These are phyloP conservation scores for Neoboletus subvelutipes DNA, from an alignment of 768 basidiomycete genomes.

Conservation along the genomic window DNA sequence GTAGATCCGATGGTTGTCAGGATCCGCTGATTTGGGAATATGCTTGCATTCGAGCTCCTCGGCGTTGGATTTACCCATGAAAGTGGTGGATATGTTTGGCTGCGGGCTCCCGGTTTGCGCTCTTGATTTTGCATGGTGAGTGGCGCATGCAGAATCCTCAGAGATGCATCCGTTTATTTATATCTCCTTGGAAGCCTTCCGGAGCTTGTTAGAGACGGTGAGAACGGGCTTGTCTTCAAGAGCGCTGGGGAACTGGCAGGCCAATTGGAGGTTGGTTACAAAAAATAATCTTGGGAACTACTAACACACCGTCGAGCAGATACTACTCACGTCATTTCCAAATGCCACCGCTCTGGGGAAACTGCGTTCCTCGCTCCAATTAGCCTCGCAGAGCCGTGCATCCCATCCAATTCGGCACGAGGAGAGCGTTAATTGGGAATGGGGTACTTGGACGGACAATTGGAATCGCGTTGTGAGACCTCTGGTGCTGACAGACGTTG, in stretches of 20 bases:
- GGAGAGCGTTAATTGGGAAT: conserved; percentile 44
- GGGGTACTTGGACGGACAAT: conserved; percentile 84
- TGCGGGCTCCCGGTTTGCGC: conserved; percentile 94
- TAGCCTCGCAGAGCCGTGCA: conserved; percentile 29
- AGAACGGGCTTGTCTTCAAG: conserved; percentile 82
- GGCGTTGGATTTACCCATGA: conserved; percentile 94
- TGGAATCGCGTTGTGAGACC: conserved; percentile 73
- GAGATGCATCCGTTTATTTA: conserved; percentile 3
- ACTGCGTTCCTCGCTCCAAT: conserved; percentile 51
- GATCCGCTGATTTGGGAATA: conserved; percentile 89
- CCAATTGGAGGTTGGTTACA: conserved; percentile 54
- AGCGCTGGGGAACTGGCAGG: conserved; percentile 63
- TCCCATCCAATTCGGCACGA: conserved; percentile 19
- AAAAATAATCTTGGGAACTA: neutral
- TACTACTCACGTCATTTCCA: conserved; percentile 62
- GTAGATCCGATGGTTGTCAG: conserved; percentile 38
- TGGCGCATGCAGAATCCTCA: neutral
- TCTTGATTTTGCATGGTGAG: conserved; percentile 82
- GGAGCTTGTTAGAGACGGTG: conserved; percentile 82
- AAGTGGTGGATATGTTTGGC: conserved; percentile 99
- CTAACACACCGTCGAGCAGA: conserved; percentile 36
- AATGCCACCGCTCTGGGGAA: conserved; percentile 45
- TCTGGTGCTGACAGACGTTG: conserved; percentile 41
- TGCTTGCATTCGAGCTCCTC: conserved; percentile 91
- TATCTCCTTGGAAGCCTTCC: conserved; percentile 51